Conservation (phyloP, 2,329 filamentous ascomycete genomes). For the Sporothrix dimorphospora region DNA sequence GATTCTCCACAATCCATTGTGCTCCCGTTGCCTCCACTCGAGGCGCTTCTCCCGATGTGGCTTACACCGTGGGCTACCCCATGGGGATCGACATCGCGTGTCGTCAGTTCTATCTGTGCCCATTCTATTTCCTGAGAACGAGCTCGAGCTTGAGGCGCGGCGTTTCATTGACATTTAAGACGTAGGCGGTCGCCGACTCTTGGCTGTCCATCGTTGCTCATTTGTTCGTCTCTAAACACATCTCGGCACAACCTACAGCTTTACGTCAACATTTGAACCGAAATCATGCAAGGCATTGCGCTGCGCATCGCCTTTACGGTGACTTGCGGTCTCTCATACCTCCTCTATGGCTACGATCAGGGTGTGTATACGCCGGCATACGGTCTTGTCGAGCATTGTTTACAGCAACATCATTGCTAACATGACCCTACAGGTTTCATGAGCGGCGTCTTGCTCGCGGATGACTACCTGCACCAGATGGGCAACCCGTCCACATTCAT, state of each 20-base stretch:
- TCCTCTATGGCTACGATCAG: slow-evolving; percentile 54
- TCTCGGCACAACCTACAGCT: not conserved
- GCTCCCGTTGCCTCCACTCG: not conserved
- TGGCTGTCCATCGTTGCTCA: no score
- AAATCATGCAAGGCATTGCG: not conserved
- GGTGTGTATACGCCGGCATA: slow-evolving; percentile 33
- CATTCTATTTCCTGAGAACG: no score
- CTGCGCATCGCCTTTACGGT: slow-evolving; percentile 21
- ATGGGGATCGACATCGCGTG: no score
- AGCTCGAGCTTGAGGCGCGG: no score
- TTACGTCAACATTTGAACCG: not conserved
- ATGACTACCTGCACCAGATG: slow-evolving; percentile 36
- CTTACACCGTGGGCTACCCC: no score
- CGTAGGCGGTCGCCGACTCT: no score
- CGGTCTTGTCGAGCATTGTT: no score
- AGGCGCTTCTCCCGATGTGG: no score
- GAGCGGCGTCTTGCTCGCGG: slow-evolving; percentile 38
- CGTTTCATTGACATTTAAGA: no score
- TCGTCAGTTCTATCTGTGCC: no score
- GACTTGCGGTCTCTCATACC: slow-evolving; percentile 19
- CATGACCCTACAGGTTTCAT: slow-evolving; percentile 36
- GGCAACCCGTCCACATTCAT: slow-evolving; percentile 24
- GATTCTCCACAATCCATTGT: not conserved
- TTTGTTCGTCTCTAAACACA: not conserved
- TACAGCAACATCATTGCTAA: no score